These are phyloP conservation scores for Leccinum subrobustum DNA, from an alignment of 1,284 basidiomycete genomes.

Conservation along the genomic window DNA sequence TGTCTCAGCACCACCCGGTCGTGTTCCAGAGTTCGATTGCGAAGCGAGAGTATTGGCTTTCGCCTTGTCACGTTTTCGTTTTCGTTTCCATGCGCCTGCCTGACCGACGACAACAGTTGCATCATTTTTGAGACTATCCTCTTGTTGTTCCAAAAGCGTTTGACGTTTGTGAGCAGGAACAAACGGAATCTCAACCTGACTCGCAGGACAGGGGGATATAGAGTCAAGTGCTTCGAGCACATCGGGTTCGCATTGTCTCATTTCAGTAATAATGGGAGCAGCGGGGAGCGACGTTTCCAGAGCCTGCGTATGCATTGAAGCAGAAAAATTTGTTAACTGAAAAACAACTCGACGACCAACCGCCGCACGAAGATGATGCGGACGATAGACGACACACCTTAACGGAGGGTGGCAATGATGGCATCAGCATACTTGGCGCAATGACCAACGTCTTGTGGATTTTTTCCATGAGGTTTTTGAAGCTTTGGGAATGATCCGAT, in stretches of 20 bases:
- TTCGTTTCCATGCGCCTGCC: constrained; percentile 57
- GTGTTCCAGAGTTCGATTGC: constrained; percentile 6
- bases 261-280: background rate
- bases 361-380: background rate
- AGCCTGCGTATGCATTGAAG: constrained; percentile 11
- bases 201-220: constrained; percentile 28
- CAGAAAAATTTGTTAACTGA: constrained; percentile 6
- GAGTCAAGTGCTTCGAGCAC: constrained; percentile 13
- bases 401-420: constrained; percentile 18
- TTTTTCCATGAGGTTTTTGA: constrained; percentile 51
- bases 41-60: constrained; percentile 1
- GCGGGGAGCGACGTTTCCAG: constrained; percentile 2
- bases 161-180: constrained; percentile 58
- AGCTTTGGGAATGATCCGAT: constrained; percentile 29
- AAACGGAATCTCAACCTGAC: constrained; percentile 67
- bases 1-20: constrained; percentile 2
- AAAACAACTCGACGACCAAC: constrained; percentile 1
- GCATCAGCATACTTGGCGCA: constrained; percentile 47
- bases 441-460: constrained; percentile 54
- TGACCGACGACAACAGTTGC: constrained; percentile 73
- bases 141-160: constrained; percentile 12
- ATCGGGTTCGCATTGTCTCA: constrained; percentile 7
- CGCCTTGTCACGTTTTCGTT: constrained; percentile 40
- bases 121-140: constrained; percentile 46
- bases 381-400: constrained; percentile 19